phyloP scores from a whole-genome alignment of 2,329 filamentous ascomycete genomes.

The Keithomyces neogunnii region DNA sequence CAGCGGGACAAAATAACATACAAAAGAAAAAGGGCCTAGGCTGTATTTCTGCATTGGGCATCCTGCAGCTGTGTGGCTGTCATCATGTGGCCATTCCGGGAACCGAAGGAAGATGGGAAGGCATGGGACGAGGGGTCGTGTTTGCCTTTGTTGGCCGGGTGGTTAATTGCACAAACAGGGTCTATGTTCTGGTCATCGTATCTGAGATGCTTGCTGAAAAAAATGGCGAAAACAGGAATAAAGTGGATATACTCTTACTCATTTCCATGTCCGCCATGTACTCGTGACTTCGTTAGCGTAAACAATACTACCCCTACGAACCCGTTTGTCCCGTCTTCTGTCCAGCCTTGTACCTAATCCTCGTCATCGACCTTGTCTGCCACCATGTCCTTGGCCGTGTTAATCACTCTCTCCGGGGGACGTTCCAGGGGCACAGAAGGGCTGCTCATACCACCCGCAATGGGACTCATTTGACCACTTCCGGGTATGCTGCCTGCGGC shows the following conservation, averaged over 20 bases:
- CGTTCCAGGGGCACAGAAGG: slow-evolving; percentile 35
- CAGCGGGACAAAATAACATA: neutral
- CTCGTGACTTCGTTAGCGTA: neutral
- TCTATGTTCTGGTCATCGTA: too few species aligned
- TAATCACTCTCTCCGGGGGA: slow-evolving; percentile 40
- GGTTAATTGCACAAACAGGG: too few species aligned
- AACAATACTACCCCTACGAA: neutral
- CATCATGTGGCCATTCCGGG: slow-evolving; percentile 3
- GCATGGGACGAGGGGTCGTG: neutral
- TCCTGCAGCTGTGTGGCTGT: slow-evolving; percentile 1
- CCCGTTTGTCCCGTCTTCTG: neutral
- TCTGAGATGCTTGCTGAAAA: too few species aligned
- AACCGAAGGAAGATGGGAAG: neutral
- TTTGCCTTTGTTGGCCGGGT: neutral
- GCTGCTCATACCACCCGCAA: slow-evolving; percentile 37
- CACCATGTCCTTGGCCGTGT: slow-evolving; percentile 40
- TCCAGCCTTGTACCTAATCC: slow-evolving; percentile 24
- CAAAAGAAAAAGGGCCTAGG: neutral
- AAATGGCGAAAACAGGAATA: too few species aligned
- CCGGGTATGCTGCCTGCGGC: slow-evolving; percentile 18
- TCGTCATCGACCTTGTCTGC: slow-evolving; percentile 45
- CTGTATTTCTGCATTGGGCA: neutral
- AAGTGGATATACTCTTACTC: too few species aligned
- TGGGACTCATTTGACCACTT: slow-evolving; percentile 35
- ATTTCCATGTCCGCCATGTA: too few species aligned